Evolutionary conservation across 768 basidiomycete genomes (phyloP), one percentile per base, ranked within the genome.

Genomic region (Rhodotorula kratochvilovae): DNA sequence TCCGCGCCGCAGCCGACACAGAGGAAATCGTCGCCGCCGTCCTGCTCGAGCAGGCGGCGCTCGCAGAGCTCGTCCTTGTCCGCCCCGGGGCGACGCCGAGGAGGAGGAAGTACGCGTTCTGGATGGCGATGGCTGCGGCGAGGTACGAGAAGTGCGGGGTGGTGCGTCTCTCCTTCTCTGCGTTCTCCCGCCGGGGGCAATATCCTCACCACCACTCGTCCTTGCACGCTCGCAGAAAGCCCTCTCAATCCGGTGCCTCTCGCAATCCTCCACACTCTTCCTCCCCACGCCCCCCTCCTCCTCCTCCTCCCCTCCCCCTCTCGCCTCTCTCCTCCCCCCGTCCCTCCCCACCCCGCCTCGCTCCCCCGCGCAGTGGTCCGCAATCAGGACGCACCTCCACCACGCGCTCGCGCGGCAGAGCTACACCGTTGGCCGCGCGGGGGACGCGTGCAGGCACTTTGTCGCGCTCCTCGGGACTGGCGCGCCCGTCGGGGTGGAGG

Each of bases 381-480:
- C 78, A 0, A 78, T 80, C n/a, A 78, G 79, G 56, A 76, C 79
- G 43, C 75, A 80, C 63, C 75, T 83, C 12, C 80, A 82, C 48
- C 82, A 82, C 57, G 77, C 80, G 4, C 78, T 83, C 10, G 95
- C 91, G 45, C 85, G 94, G 51, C 81, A 98, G 71, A 82, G 92
- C 50, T 98, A 96, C 79, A 92, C 91, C 1, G 89, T 90, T n/a
- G 93, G 94, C 19, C 87, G 94, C 77, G 85, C 89, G 36, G 83
- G 84, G 57, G 86, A 85, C 13, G 92, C 95, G 15, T 87, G 94
- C 36, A 82, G 84, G 54, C 85, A 89, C 68, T 97, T 97, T 79
- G 79, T 95, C 29, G 84, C 85, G 1, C 82, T 95, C 25, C 82
- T 98, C 31, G 83, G 55, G 39, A 80, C 83, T 60, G 76, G 76